A percentile compares a stretch with the other conserved stretches of the same genome.
These are phyloP conservation scores for Penicillium salamii DNA, from an alignment of 495 filamentous ascomycete genomes.

Conservation along the genomic window DNA sequence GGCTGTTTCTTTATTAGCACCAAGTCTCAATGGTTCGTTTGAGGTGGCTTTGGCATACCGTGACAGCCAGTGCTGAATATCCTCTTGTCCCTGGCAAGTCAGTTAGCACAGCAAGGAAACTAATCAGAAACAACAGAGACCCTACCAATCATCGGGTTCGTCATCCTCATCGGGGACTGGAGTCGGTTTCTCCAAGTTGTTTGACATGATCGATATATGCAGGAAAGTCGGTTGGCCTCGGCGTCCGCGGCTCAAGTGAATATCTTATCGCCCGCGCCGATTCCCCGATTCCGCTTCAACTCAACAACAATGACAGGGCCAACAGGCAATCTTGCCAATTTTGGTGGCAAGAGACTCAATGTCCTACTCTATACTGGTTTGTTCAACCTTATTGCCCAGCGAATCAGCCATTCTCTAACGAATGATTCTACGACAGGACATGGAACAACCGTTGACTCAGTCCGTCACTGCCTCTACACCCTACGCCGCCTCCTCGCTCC, in stretches of 20 bases:
- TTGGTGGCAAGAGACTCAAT: slow-evolving; percentile 69
- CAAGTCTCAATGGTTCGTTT: not conserved
- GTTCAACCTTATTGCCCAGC: slow-evolving; percentile 18
- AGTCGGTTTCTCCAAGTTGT: slow-evolving; percentile 33
- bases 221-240: slow-evolving; percentile 14
- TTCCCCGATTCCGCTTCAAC: slow-evolving; percentile 10
- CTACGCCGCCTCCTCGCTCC: slow-evolving; percentile 87
- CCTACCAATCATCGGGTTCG: slow-evolving; percentile 94
- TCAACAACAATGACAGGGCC: slow-evolving; percentile 29
- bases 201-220: slow-evolving; percentile 33
- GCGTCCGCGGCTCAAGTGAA: slow-evolving; percentile 6
- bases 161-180: slow-evolving; percentile 62
- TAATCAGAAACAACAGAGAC: not conserved
- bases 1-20: slow-evolving; percentile 42
- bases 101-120: slow-evolving; percentile 15
- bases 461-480: slow-evolving; percentile 84
- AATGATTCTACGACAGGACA: slow-evolving; percentile 54
- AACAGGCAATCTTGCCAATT: slow-evolving; percentile 37
- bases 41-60: slow-evolving; percentile 48
- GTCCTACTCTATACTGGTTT: slow-evolving; percentile 84
- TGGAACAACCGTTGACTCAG: slow-evolving; percentile 82
- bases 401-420: slow-evolving; percentile 28
- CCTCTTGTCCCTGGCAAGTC: slow-evolving; percentile 75
- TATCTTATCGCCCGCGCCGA: slow-evolving; percentile 25
- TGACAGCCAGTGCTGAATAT: slow-evolving; percentile 96